Percentiles rank a stretch among this genome's conserved stretches.
These are phyloP conservation scores for Aspergillus spinulosporus DNA, from an alignment of 2,329 filamentous ascomycete species.

Conservation along the genomic window DNA sequence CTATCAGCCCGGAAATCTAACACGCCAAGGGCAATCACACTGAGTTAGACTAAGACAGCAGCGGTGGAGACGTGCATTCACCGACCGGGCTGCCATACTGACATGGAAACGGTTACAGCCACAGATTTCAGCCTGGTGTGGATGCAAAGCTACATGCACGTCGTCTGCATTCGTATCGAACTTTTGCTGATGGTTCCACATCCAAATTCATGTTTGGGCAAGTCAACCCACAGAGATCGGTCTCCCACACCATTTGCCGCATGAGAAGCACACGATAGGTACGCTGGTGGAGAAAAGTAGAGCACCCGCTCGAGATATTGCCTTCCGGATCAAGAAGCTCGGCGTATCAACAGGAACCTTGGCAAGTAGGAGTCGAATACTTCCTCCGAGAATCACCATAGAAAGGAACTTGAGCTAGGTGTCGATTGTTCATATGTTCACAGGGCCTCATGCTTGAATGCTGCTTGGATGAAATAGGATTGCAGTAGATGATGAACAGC, in stretches of 20 bases:
- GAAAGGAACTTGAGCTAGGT: not conserved
- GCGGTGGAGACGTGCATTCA: not conserved
- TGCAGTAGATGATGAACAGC: constrained; percentile 16
- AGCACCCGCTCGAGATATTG: not conserved
- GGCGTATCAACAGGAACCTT: not conserved
- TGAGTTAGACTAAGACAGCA: not conserved
- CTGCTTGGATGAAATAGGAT: constrained; percentile 7
- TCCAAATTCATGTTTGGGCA: constrained; percentile 15
- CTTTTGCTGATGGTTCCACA: constrained; percentile 13
- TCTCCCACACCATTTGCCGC: constrained; percentile 9
- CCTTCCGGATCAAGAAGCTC: not conserved
- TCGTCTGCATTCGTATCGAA: constrained; percentile 4
- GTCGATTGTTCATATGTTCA: constrained; percentile 14
- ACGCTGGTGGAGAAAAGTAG: not conserved
- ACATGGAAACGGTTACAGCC: constrained; percentile 17
- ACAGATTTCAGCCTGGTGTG: constrained; percentile 1
- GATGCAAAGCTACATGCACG: constrained; percentile 8
- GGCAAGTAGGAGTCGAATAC: constrained; percentile 8
- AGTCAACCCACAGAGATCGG: constrained; percentile 3
- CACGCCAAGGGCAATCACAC: constrained; percentile 5
- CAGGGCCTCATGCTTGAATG: not conserved
- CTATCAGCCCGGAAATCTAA: constrained; percentile 5
- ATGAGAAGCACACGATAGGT: constrained; percentile 13
- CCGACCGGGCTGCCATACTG: constrained; percentile 7
- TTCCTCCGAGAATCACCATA: not conserved